These are phyloP conservation scores for Apiospora koreana DNA, from an alignment of 2,329 filamentous ascomycete species.

Conservation along the genomic window DNA sequence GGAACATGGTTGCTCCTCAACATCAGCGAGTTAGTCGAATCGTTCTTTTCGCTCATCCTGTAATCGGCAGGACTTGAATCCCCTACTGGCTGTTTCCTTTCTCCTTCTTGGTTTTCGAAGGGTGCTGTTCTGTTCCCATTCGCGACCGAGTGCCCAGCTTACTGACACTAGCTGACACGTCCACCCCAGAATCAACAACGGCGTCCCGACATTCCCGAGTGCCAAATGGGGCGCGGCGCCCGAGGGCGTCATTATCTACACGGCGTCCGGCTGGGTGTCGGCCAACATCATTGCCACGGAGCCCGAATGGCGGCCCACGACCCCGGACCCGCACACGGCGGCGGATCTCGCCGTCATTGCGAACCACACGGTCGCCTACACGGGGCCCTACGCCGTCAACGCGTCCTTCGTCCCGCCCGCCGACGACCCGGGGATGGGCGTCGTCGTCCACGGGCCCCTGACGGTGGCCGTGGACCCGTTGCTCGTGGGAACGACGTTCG, in stretches of 20 bases:
- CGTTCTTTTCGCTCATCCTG: not conserved
- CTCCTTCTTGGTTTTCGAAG: no score
- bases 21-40: not conserved
- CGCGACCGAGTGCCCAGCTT: no score
- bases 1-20: not conserved
- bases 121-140: not conserved
- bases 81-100: not conserved
- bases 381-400: not conserved
- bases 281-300: not conserved
- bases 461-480: not conserved
- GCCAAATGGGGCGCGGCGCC: not conserved
- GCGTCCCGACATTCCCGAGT: not conserved
- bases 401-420: not conserved
- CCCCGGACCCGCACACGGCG: not conserved
- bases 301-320: not conserved
- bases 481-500: not conserved
- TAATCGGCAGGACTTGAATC: not conserved
- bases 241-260: not conserved
- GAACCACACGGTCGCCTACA: not conserved
- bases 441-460: not conserved
- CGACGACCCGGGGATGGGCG: not conserved
- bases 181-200: not conserved
- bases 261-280: not conserved
- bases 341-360: not conserved
- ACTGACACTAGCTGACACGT: not conserved